These are phyloP conservation scores for Blastobotrys elegans DNA, from an alignment of 1,139 yeast species.

Conservation along the genomic window DNA sequence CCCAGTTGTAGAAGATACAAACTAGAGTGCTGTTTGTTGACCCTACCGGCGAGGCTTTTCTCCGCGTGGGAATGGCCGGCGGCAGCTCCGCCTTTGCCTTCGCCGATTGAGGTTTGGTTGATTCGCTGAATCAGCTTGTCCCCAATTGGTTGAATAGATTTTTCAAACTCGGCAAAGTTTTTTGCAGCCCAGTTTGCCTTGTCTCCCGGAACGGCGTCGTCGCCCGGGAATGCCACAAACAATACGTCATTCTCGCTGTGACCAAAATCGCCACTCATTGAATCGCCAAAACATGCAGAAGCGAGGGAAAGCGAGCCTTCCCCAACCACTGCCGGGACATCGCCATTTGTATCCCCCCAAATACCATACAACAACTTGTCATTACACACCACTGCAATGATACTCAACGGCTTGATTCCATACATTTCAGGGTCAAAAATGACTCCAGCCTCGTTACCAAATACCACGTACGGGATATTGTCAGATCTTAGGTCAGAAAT, in stretches of 20 bases:
- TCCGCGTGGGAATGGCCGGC: too few relatives aligned
- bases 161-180: conserved; percentile 12
- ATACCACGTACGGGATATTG: conserved; percentile 13
- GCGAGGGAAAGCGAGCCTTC: conserved; percentile 14
- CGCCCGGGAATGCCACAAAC: conserved; percentile 44
- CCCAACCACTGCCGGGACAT: conserved; percentile 14
- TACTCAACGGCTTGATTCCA: conserved; percentile 14
- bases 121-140: conserved; percentile 19
- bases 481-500: conserved; percentile 10
- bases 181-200: conserved; percentile 14
- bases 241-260: conserved; percentile 51
- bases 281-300: conserved; percentile 13
- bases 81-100: too few relatives aligned
- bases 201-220: conserved; percentile 38
- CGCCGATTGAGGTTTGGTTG: too few relatives aligned
- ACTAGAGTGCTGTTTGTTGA: too few relatives aligned
- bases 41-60: too few relatives aligned
- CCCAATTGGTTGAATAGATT: conserved; percentile 12
- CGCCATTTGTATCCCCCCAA: conserved; percentile 17
- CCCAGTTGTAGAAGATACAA: too few relatives aligned
- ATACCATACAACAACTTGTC: conserved; percentile 14
- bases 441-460: conserved; percentile 12
- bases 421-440: conserved; percentile 9
- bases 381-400: conserved; percentile 16
- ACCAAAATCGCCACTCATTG: conserved; percentile 37